Evolutionary conservation across 1,284 basidiomycete species (phyloP).

Genomic region (Fomitopsis pinicola): DNA sequence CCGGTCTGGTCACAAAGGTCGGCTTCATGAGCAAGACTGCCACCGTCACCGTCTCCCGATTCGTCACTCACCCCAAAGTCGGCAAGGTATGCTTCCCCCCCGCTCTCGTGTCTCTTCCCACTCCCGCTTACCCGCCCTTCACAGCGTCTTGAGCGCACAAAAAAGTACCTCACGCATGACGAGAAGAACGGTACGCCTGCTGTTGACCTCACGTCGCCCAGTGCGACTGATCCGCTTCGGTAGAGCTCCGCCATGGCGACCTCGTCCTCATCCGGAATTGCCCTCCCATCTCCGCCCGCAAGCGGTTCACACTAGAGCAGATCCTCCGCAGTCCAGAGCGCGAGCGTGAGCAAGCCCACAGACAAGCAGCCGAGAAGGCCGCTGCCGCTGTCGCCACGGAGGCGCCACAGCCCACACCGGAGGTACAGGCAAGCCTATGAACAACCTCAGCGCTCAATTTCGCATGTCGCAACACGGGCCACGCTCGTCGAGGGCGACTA

Average conservation of each 20-base stretch:
- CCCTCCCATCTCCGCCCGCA: constrained; percentile 70
- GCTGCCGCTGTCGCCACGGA: not conserved
- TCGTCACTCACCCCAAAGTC: constrained; percentile 61
- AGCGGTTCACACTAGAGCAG: constrained; percentile 66
- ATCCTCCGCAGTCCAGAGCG: constrained; percentile 63
- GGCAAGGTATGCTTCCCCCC: constrained; percentile 53
- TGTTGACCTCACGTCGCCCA: not conserved
- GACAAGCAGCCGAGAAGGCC: constrained; percentile 10
- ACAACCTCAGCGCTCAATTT: not conserved
- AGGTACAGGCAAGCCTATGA: not conserved
- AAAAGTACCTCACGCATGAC: constrained; percentile 75
- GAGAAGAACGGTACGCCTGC: constrained; percentile 51
- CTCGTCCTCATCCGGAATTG: constrained; percentile 74
- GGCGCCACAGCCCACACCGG: not conserved
- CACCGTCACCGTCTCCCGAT: constrained; percentile 73
- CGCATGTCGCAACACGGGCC: no score
- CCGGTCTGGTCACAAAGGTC: constrained; percentile 70
- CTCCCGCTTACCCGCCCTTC: constrained; percentile 1
- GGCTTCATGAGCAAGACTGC: constrained; percentile 80
- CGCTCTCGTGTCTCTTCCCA: not conserved
- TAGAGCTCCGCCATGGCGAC: constrained; percentile 65
- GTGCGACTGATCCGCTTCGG: not conserved
- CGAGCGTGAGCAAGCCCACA: constrained; percentile 41
- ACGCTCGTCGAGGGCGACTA: no score
- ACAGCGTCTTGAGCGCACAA: constrained; percentile 66